Percentiles rank a stretch among this genome's conserved stretches.
These are phyloP conservation scores for Syncephalis fuscata DNA, from an alignment of 371 early-diverging fungal genomes.

Conservation along the genomic window DNA sequence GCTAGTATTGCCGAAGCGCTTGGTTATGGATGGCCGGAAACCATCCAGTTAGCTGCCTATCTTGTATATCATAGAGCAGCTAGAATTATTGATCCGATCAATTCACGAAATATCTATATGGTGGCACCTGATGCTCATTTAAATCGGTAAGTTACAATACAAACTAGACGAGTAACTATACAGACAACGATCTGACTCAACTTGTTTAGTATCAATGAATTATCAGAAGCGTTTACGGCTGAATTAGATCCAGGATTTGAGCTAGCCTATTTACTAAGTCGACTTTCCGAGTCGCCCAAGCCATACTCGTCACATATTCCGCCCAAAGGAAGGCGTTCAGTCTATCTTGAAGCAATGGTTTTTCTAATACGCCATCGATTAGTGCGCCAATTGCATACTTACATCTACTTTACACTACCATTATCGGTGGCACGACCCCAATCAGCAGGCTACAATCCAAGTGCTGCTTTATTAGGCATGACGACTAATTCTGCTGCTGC, in stretches of 20 bases:
- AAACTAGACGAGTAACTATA: background rate
- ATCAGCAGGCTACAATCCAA: conserved; percentile 6
- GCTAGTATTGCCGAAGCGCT: background rate
- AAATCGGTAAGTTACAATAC: conserved; percentile 34
- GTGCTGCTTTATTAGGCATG: conserved; percentile 2
- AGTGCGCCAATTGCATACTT: conserved; percentile 71
- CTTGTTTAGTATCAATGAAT: conserved; percentile 2
- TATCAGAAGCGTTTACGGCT: background rate
- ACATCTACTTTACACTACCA: conserved; percentile 46
- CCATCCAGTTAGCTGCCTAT: conserved; percentile 58
- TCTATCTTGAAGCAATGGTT: conserved; percentile 66
- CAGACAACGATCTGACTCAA: background rate
- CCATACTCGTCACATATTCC: conserved; percentile 47
- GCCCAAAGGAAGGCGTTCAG: conserved; percentile 37
- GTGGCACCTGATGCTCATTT: conserved; percentile 47
- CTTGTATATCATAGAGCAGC: conserved; percentile 84
- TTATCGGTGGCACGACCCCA: too few species aligned
- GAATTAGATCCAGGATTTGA: too few species aligned
- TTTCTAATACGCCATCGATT: conserved; percentile 60
- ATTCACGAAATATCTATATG: conserved; percentile 60
- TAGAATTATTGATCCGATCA: conserved; percentile 67
- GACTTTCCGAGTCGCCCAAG: conserved; percentile 42
- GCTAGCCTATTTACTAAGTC: conserved; percentile 37
- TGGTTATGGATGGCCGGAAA: background rate
- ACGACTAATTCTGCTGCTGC: conserved; percentile 3